Base-by-base conservation (phyloP, 1,284 basidiomycete species). In the Cutaneotrichosporon dermatis region DNA sequence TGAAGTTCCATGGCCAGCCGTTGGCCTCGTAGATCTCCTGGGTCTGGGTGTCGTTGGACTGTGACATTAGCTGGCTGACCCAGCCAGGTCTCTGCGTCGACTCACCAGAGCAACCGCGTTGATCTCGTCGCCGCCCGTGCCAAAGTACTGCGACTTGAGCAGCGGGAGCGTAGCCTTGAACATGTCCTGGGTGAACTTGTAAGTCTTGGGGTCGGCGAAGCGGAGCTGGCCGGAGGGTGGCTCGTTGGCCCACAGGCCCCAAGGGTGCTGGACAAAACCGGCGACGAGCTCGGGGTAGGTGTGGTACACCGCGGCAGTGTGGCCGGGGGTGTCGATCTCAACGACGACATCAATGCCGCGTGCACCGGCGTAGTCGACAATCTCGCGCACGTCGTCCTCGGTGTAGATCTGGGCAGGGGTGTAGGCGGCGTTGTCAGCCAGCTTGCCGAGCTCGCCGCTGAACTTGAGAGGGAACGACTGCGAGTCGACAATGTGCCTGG, bases 91-190 rank as follows among this genome's bases (percentile, higher is more conserved):
- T 25, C 25, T 25, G 25, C 25, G 3, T 25, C 3, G 25, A 25
- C 51, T 7, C 0, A 79, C 77, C 71, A 89, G 92, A 76, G 89
- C 91, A 45, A 80, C 80, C 8, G 73, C 70, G 70, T 91, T 91
- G 62, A 92, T 74, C 75, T 93, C 90, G 71, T 93, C 91, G 0
- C 90, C 90, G 1, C 91, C 91, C 0, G 88, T 88, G 64, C 84
- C 85, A 72, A 93, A 85, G 60, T 88, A 81, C 33, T 73, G 80
- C 13, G 85, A 59, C 15, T 40, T 39, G 3, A 59, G 51, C 12
- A 72, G 63, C 1, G 54, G 45, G 2, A 58, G 58, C 3, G 77
- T 66, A 4, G 66, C 57, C 1, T 66, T 64, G 63, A 87, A 80
- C 36, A 88, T 70, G 8, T 74, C 72, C 6, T 75, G 69, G 8